Base-by-base conservation (phyloP, 2,329 filamentous ascomycete genomes). In the Alternaria triticina region DNA sequence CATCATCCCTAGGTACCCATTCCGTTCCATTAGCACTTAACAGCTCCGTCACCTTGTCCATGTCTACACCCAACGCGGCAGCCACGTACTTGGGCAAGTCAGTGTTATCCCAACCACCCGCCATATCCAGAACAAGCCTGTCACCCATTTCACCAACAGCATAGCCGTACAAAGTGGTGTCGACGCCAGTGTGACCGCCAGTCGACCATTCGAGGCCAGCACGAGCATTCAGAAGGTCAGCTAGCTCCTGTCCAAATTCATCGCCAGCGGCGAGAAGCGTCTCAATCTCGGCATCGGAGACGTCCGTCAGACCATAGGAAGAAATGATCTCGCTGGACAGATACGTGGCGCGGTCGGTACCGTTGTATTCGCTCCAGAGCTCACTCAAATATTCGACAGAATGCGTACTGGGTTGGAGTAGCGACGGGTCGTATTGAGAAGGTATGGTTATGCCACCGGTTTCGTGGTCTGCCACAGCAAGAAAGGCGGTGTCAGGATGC, bases 381-480 rank as follows among this genome's bases (percentile, higher is more conserved):
- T 59, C 51, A 33, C 68, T 65, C 27, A 79, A 70, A 22, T 70
- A 62, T 60, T 82, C 79, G 8, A 71, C 70, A 2, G 79, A 77
- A 61, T 75, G 74, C 27, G 62, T 75, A 1, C 73, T 74, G 15
- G 62, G 64, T 11, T 71, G 68, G 7, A 82, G 72, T 3, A 74
- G 72, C 1, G 74, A 65, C 1, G 80, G 80, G 51, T 80, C 74
- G 65, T 74, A 82, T 11, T 23, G 20, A 52, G 79, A 79, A 30
- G 77, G 77, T 11, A 81, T 71, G 0, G 80, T 81, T 46, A 82
- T 66, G 12, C 80, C 81, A 28, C 81, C 81, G 23, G 75, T 79
- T 63, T 82, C 80, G 63, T 82, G 79, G 64, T 83, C 80, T 0
- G 81, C 81, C 13, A 79, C 80, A 12, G 77, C 79, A 54, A 82